Conservation (phyloP, 148 eudicot species). For the Cornus kousa region DNA sequence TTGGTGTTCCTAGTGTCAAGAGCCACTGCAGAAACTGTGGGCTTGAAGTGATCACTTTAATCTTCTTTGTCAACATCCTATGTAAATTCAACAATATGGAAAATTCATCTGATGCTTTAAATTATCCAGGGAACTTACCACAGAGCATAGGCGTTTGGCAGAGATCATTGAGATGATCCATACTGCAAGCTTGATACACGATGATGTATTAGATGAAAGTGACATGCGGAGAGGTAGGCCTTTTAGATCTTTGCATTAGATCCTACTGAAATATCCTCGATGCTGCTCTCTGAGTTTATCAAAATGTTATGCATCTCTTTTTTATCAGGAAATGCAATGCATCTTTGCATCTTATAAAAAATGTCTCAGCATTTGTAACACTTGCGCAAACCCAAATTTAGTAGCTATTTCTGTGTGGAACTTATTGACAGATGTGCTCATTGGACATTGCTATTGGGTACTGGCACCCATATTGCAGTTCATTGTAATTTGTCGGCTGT, state of each 20-base stretch:
- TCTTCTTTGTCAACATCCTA: constrained; percentile 3
- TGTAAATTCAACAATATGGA: background rate
- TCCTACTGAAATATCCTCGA: background rate
- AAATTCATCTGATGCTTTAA: constrained; percentile 14
- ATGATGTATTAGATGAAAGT: constrained; percentile 79
- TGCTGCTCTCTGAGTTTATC: background rate
- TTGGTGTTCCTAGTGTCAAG: constrained; percentile 81
- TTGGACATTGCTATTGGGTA: background rate
- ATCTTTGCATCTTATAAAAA: background rate
- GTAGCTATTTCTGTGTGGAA: background rate
- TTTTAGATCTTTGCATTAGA: constrained; percentile 1
- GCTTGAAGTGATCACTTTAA: constrained; percentile 53
- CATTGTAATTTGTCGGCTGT: too few species aligned
- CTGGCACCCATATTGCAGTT: background rate
- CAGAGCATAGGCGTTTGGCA: constrained; percentile 77
- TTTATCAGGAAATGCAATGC: constrained; percentile 5
- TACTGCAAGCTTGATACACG: constrained; percentile 89
- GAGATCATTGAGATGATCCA: constrained; percentile 96
- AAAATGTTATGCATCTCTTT: constrained; percentile 7
- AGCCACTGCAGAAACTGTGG: constrained; percentile 77
- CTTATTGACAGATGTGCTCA: too few species aligned
- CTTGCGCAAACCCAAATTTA: background rate
- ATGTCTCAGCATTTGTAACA: too few species aligned
- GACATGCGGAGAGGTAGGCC: constrained; percentile 72
- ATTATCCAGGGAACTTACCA: constrained; percentile 73